Evolutionary conservation across 2,329 filamentous ascomycete genomes (phyloP).

Genomic region (Colletotrichum melonis): DNA sequence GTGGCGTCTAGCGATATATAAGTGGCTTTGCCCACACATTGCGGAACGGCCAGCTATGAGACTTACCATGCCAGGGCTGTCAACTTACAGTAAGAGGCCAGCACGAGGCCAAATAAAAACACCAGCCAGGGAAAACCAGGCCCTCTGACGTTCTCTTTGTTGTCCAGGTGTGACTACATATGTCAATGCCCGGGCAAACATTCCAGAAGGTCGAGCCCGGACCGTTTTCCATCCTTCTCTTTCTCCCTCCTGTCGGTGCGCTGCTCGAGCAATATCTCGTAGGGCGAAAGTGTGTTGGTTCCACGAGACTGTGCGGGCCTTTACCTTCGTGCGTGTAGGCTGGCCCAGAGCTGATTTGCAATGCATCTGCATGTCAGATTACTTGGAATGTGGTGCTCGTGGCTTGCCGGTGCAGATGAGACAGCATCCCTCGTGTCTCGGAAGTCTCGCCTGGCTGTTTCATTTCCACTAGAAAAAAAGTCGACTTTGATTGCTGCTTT

Average conservation of each 20-base stretch:
- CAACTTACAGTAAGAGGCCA: neutral
- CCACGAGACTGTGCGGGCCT: constrained; percentile 1
- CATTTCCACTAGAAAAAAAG: constrained; percentile 1
- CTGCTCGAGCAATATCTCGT: neutral
- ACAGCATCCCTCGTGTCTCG: neutral
- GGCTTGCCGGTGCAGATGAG: constrained; percentile 14
- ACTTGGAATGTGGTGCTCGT: neutral
- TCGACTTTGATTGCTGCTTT: neutral
- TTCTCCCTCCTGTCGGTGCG: neutral
- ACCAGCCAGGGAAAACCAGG: neutral
- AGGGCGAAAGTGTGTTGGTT: neutral
- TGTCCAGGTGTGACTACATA: neutral
- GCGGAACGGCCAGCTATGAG: neutral
- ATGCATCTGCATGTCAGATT: neutral
- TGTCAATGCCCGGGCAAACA: neutral
- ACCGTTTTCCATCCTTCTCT: neutral
- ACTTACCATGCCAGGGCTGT: neutral
- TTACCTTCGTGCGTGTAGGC: neutral
- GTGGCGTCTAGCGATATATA: neutral
- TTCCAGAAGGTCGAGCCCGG: neutral
- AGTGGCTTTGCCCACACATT: neutral
- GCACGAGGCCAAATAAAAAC: neutral
- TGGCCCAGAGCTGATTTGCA: neutral
- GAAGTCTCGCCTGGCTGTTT: constrained; percentile 12
- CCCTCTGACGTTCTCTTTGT: neutral